Conservation (phyloP, 176 grass and related monocot genomes). For the Aegilops speltoides region DNA sequence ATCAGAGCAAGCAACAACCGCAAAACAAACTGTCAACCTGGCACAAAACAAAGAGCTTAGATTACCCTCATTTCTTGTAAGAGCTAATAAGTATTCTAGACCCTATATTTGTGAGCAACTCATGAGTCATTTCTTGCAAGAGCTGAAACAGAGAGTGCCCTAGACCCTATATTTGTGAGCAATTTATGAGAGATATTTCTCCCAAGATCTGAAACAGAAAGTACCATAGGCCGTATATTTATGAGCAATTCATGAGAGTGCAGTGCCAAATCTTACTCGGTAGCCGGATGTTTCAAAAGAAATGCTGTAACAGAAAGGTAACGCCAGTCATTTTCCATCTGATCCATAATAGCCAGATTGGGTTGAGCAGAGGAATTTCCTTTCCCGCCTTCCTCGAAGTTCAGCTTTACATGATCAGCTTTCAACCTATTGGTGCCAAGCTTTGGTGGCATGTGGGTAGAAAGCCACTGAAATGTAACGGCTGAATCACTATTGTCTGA, state of each 20-base stretch:
- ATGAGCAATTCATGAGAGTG: slow-evolving; percentile 3
- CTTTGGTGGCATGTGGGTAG: slow-evolving; percentile 76
- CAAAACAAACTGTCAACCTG: slow-evolving; percentile 84
- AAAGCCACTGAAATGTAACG: slow-evolving; percentile 88
- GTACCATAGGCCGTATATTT: background rate
- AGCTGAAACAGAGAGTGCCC: slow-evolving; percentile 9
- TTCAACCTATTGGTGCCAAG: slow-evolving; percentile 35
- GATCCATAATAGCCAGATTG: slow-evolving; percentile 40
- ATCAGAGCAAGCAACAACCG: slow-evolving; percentile 87
- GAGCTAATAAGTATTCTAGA: background rate
- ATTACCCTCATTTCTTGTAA: slow-evolving; percentile 5
- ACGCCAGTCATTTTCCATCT: slow-evolving; percentile 94
- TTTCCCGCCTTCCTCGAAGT: slow-evolving; percentile 26
- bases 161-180: background rate
- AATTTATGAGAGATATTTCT: background rate
- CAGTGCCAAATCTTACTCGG: slow-evolving; percentile 47
- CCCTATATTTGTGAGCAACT: too few species aligned
- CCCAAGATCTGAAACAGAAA: background rate
- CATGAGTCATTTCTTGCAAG: background rate
- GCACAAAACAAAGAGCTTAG: slow-evolving; percentile 17
- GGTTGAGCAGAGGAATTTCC: slow-evolving; percentile 27
- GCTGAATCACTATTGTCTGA: slow-evolving; percentile 19
- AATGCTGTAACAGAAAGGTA: slow-evolving; percentile 97
- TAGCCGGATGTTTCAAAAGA: slow-evolving; percentile 62
- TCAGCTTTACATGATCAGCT: slow-evolving; percentile 31